A percentile compares a stretch with the other conserved stretches of the same genome.
Conservation (phyloP, 306 rosid species). For the Glycyrrhiza uralensis region DNA sequence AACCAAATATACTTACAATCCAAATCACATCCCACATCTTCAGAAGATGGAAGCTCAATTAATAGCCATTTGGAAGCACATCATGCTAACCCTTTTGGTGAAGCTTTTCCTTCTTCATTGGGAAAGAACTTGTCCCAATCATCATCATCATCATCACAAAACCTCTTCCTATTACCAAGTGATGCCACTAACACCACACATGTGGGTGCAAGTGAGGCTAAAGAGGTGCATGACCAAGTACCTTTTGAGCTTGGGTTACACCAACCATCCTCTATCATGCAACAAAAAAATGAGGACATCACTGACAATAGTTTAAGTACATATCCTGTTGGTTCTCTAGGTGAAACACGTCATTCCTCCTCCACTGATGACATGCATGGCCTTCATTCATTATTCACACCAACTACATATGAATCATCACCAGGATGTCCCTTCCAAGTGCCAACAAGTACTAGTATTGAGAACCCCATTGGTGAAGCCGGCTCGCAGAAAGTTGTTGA, state of each 20-base stretch:
- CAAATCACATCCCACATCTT: not conserved
- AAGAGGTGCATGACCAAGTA: not conserved
- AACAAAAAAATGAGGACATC: not conserved
- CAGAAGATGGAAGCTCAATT: not conserved
- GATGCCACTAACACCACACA: constrained; percentile 4
- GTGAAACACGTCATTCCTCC: not conserved
- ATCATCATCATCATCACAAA: constrained; percentile 9
- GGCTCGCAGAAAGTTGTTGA: not conserved
- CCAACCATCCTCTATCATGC: not conserved
- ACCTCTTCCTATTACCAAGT: not conserved
- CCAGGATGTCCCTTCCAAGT: not conserved
- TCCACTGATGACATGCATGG: not conserved
- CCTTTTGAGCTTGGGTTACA: not conserved
- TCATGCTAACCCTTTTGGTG: constrained; percentile 15
- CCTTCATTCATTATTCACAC: not conserved
- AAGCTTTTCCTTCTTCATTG: not conserved
- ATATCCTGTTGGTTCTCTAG: not conserved
- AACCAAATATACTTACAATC: not conserved
- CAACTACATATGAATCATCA: not conserved
- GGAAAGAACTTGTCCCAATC: not conserved
- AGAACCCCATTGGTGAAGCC: not conserved
- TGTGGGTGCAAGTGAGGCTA: not conserved
- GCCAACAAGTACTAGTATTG: not conserved
- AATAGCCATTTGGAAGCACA: not conserved
- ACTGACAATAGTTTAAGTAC: not conserved